These are phyloP conservation scores for Podila horticola DNA, from an alignment of 192 early-diverging fungal genomes.

Conservation along the genomic window DNA sequence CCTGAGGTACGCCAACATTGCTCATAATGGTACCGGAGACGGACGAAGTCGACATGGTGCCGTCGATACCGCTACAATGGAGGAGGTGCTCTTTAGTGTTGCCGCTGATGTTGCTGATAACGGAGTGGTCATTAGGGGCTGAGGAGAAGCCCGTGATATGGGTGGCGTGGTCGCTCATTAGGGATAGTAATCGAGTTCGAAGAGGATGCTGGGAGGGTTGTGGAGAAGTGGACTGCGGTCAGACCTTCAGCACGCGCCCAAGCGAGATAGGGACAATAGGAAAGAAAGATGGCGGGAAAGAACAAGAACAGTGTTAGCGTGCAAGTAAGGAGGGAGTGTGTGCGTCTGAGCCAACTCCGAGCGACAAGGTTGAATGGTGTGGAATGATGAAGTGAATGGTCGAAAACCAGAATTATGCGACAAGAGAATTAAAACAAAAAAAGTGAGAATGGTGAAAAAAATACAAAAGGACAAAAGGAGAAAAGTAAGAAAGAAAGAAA, in stretches of 20 bases:
- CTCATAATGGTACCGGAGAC: not conserved
- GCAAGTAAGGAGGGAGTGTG: no score
- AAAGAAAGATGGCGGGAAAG: not conserved
- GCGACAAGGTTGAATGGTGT: not conserved
- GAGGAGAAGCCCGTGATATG: slow-evolving; percentile 35
- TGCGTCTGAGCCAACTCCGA: no score
- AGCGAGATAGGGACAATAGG: not conserved
- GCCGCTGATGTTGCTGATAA: slow-evolving; percentile 11
- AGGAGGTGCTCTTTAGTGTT: not conserved
- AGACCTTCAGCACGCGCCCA: not conserved
- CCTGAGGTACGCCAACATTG: slow-evolving; percentile 18
- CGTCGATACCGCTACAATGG: slow-evolving; percentile 2
- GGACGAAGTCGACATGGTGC: slow-evolving; percentile 5
- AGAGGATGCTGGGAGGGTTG: not conserved
- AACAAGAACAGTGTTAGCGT: not conserved
- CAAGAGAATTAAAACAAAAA: not conserved
- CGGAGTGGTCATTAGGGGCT: slow-evolving; percentile 43
- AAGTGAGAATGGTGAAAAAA: not conserved
- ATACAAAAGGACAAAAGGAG: not conserved
- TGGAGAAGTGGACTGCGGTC: not conserved
- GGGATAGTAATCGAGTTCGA: not conserved
- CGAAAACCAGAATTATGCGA: not conserved
- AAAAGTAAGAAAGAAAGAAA: not conserved
- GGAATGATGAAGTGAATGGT: not conserved
- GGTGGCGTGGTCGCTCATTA: slow-evolving; percentile 31